A percentile compares a stretch with the other conserved stretches of the same genome.
Conservation (phyloP, 208 protist genomes). For the Leishmania mexicana region DNA sequence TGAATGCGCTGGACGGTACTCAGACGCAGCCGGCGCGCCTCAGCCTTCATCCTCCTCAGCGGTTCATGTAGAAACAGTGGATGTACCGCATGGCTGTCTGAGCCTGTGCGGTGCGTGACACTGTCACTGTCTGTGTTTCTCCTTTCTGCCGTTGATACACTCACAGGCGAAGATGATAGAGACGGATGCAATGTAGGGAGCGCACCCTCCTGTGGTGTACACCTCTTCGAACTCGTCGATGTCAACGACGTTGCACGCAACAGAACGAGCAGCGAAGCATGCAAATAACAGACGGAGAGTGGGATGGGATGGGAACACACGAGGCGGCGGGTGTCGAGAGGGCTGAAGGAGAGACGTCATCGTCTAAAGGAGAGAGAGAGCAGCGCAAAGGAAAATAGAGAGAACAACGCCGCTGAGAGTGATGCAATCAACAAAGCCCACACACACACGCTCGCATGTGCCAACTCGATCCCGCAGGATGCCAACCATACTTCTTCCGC, state of each 20-base stretch:
- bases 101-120: not conserved
- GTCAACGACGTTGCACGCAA: not conserved
- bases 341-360: not conserved
- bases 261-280: not conserved
- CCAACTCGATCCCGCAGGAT: not conserved
- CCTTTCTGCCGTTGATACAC: not conserved
- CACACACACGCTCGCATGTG: not conserved
- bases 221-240: not conserved
- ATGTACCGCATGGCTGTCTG: not conserved
- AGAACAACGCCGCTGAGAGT: not conserved
- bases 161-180: not conserved
- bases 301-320: no score
- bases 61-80: not conserved
- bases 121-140: not conserved
- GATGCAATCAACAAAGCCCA: not conserved
- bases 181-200: not conserved
- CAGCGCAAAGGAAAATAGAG: not conserved
- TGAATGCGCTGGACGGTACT: not conserved
- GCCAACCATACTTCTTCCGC: not conserved
- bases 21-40: not conserved
- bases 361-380: not conserved
- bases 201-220: not conserved
- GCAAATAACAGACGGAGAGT: not conserved
- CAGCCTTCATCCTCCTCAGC: not conserved
- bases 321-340: not conserved